phyloP scores from a whole-genome alignment of 2,329 filamentous ascomycete species.

The Epichloe aotearoae region DNA sequence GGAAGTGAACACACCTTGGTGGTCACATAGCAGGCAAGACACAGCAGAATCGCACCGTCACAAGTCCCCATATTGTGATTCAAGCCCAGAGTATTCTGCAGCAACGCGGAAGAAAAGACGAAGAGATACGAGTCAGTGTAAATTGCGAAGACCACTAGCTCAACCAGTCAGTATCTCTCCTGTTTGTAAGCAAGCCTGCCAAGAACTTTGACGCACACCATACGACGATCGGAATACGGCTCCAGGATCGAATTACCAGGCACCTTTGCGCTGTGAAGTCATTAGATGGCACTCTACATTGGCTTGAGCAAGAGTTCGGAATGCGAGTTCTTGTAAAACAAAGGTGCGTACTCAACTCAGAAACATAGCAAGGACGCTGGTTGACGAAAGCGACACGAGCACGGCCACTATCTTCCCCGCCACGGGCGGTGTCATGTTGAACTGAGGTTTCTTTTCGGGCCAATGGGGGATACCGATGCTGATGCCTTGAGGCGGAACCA shows the following conservation, averaged over 20 bases:
- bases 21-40: conserved; percentile 47
- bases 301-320: neutral
- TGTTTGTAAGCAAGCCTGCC: too few species aligned
- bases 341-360: conserved; percentile 23
- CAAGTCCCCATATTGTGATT: conserved; percentile 38
- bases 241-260: conserved; percentile 25
- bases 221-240: conserved; percentile 26
- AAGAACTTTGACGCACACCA: conserved; percentile 22
- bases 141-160: conserved; percentile 43
- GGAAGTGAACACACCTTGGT: conserved; percentile 36
- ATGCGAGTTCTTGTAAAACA: neutral
- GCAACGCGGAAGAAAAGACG: conserved; percentile 40
- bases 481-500: neutral
- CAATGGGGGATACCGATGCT: too few species aligned
- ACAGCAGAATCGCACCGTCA: conserved; percentile 45
- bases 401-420: conserved; percentile 3
- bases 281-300: neutral
- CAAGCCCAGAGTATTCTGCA: conserved; percentile 44
- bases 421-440: neutral
- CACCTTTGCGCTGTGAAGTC: conserved; percentile 21
- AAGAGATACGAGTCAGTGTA: conserved; percentile 49
- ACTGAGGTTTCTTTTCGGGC: neutral
- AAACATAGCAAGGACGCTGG: conserved; percentile 22
- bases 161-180: too few species aligned
- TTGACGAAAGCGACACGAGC: conserved; percentile 17